These are phyloP conservation scores for Neurospora pannonica DNA, from an alignment of 495 filamentous ascomycete species.

Conservation along the genomic window DNA sequence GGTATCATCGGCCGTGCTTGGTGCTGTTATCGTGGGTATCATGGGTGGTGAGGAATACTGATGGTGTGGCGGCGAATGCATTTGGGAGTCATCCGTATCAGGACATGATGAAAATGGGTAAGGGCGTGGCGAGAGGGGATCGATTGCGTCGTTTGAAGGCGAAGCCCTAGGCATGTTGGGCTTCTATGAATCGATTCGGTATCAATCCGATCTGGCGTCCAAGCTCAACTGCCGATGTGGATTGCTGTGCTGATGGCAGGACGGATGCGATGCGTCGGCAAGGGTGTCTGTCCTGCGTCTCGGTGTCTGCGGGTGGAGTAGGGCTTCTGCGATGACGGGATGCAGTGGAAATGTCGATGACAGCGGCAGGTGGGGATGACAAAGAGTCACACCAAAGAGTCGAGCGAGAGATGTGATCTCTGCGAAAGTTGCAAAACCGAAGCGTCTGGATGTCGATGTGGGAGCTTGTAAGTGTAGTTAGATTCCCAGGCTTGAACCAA, in stretches of 20 bases:
- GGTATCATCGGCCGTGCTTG: conserved; percentile 17
- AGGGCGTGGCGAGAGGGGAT: conserved; percentile 28
- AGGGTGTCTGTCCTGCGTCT: neutral
- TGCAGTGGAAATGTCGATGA: neutral
- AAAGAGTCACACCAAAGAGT: neutral
- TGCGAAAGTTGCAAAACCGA: neutral
- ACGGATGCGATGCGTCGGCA: neutral
- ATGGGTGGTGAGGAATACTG: conserved; percentile 2
- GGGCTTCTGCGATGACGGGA: neutral
- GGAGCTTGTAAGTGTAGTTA: neutral
- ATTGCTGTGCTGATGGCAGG: neutral
- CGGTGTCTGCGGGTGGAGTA: neutral
- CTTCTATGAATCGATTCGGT: neutral
- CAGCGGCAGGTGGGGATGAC: neutral
- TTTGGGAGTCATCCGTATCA: conserved; percentile 23
- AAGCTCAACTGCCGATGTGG: neutral
- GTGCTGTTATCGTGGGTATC: conserved; percentile 2
- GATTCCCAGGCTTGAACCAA: neutral
- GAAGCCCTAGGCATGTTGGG: conserved; percentile 43
- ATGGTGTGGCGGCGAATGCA: neutral
- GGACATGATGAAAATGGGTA: conserved; percentile 37
- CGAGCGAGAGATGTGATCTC: neutral
- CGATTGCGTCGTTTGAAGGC: conserved; percentile 25
- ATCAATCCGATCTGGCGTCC: neutral
- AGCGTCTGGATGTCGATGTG: neutral